phyloP scores from a whole-genome alignment of 495 filamentous ascomycete genomes.

The Aspergillus kassunensis region DNA sequence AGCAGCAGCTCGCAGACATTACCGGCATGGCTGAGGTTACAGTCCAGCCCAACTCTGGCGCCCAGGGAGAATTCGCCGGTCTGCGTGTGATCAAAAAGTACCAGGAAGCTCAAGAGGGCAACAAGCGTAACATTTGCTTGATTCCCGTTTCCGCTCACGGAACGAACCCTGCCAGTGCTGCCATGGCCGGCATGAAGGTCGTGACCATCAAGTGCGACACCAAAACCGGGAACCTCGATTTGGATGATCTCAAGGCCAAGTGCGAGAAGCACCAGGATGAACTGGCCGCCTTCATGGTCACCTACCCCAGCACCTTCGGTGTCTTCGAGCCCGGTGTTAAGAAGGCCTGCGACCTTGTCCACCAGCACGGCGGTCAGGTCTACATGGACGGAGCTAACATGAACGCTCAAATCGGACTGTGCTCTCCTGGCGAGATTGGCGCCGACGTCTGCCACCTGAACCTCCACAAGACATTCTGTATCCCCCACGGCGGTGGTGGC shows the following conservation, averaged over 20 bases:
- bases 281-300: slow-evolving; percentile 96
- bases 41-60: slow-evolving; percentile 94
- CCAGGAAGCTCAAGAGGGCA: slow-evolving; percentile 59
- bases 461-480: slow-evolving; percentile 99
- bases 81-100: slow-evolving; percentile 90
- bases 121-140: slow-evolving; percentile 86
- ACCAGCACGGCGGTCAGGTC: slow-evolving; percentile 86
- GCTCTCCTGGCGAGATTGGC: slow-evolving; percentile 94
- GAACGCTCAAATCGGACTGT: slow-evolving; percentile 97
- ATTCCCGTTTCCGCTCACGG: slow-evolving; percentile 97
- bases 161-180: slow-evolving; percentile 93
- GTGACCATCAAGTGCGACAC: slow-evolving; percentile 89
- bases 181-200: slow-evolving; percentile 97
- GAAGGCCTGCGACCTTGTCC: slow-evolving; percentile 80
- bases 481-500: slow-evolving; percentile 94
- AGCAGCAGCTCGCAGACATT: slow-evolving; percentile 74
- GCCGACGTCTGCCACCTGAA: slow-evolving; percentile 98
- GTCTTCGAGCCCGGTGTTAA: slow-evolving; percentile 93
- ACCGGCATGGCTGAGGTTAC: slow-evolving; percentile 90
- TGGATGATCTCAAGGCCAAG: slow-evolving; percentile 81
- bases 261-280: slow-evolving; percentile 82
- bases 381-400: slow-evolving; percentile 99
- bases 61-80: slow-evolving; percentile 94
- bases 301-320: slow-evolving; percentile 95
- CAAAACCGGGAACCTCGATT: slow-evolving; percentile 85